Conservation (phyloP, 2,329 filamentous ascomycete genomes). For the Thelonectria discophora region DNA sequence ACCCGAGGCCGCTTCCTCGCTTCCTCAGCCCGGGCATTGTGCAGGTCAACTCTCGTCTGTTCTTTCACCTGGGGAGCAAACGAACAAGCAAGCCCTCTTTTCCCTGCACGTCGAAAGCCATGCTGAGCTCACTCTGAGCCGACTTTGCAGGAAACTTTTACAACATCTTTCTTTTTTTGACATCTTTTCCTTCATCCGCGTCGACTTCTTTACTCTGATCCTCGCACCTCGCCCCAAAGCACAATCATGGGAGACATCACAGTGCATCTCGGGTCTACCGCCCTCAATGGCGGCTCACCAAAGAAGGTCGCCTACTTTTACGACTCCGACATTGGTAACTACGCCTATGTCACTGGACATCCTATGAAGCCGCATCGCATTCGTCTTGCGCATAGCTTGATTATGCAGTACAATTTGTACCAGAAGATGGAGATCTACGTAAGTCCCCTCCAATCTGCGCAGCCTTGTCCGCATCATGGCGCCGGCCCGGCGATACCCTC, state of each 20-base stretch:
- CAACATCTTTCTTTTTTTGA: constrained; percentile 1
- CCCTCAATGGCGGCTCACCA: constrained; percentile 57
- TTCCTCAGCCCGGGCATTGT: constrained; percentile 32
- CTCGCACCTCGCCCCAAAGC: constrained; percentile 28
- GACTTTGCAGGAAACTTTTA: constrained; percentile 15
- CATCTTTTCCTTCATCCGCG: constrained; percentile 2
- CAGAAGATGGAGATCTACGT: constrained; percentile 97
- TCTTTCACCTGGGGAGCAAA: constrained; percentile 26
- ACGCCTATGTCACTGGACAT: constrained; percentile 95
- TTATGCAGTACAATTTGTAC: constrained; percentile 95
- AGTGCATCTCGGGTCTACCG: constrained; percentile 55
- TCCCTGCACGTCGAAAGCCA: constrained; percentile 27
- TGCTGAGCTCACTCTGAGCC: constrained; percentile 38
- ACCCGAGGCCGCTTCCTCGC: constrained; percentile 31
- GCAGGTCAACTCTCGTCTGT: constrained; percentile 33
- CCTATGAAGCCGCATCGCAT: constrained; percentile 99
- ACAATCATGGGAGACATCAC: constrained; percentile 50
- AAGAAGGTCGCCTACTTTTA: constrained; percentile 99
- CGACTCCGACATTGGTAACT: constrained; percentile 97
- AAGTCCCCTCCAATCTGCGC: constrained; percentile 53
- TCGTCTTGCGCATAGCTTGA: constrained; percentile 91
- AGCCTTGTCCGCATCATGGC: neutral
- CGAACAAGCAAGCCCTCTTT: neutral
- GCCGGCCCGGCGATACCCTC: neutral
- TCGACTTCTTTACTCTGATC: constrained; percentile 16